Evolutionary conservation across 1,284 basidiomycete species (phyloP).

Genomic region (Microstroma glucosiphilum): DNA sequence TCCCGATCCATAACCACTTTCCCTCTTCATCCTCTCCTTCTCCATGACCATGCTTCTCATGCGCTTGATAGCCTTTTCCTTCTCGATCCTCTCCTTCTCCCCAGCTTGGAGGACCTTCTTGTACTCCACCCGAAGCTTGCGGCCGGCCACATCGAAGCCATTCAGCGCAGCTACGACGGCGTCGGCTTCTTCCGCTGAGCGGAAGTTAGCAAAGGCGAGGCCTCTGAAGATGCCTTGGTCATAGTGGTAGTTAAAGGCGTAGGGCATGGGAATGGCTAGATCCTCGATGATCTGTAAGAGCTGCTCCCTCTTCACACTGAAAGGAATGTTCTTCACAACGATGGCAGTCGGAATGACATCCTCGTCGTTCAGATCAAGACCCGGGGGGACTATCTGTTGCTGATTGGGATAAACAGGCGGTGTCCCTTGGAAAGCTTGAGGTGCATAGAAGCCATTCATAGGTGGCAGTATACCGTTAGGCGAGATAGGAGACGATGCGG

Average conservation of each 20-base stretch:
- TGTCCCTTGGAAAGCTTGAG: slow-evolving; percentile 21
- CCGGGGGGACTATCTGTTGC: slow-evolving; percentile 6
- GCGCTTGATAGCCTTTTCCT: slow-evolving; percentile 95
- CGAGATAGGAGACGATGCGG: slow-evolving; percentile 12
- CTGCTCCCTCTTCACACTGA: slow-evolving; percentile 92
- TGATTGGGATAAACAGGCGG: slow-evolving; percentile 13
- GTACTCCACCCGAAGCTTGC: slow-evolving; percentile 96
- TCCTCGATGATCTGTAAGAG: slow-evolving; percentile 92
- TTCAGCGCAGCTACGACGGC: slow-evolving; percentile 91
- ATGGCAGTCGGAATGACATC: slow-evolving; percentile 98
- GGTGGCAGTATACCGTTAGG: neutral
- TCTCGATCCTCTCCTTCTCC: slow-evolving; percentile 97
- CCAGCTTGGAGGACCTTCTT: slow-evolving; percentile 98
- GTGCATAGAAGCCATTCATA: slow-evolving; percentile 15
- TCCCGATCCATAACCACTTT: slow-evolving; percentile 6
- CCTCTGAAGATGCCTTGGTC: slow-evolving; percentile 77
- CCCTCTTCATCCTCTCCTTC: slow-evolving; percentile 30
- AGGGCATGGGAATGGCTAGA: slow-evolving; percentile 90
- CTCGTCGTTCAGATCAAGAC: slow-evolving; percentile 58
- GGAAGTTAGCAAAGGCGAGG: slow-evolving; percentile 96
- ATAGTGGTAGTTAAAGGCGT: slow-evolving; percentile 75
- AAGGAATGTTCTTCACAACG: slow-evolving; percentile 99
- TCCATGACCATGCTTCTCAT: slow-evolving; percentile 62
- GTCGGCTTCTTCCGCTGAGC: slow-evolving; percentile 81
- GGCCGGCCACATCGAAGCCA: slow-evolving; percentile 85